A percentile compares a stretch with the other conserved stretches of the same genome.
phyloP scores from a whole-genome alignment of 2,329 filamentous ascomycete genomes.

The Paracorniculantispora psalliotae region DNA sequence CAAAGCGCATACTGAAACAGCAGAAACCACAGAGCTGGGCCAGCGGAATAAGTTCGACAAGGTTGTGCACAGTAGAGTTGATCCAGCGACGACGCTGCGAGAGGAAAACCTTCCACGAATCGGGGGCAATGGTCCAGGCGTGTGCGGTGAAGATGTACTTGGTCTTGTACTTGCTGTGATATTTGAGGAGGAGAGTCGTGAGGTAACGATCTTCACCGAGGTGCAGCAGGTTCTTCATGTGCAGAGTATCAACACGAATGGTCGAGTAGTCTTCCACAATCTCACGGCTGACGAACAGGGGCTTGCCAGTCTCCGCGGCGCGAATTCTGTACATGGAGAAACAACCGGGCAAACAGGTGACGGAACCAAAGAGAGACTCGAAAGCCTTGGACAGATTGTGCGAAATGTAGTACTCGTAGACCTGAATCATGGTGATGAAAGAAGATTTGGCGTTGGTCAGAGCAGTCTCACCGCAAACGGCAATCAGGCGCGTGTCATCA shows the following conservation, averaged over 20 bases:
- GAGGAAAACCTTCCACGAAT: constrained; percentile 90
- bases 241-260: constrained; percentile 93
- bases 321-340: constrained; percentile 99
- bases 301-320: constrained; percentile 89
- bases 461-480: constrained; percentile 89
- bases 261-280: constrained; percentile 83
- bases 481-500: constrained; percentile 88
- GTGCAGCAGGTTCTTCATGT: constrained; percentile 98
- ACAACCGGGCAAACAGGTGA: constrained; percentile 96
- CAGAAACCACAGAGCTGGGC: constrained; percentile 97
- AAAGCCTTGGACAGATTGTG: constrained; percentile 97
- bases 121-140: constrained; percentile 95
- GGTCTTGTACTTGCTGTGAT: constrained; percentile 92
- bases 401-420: constrained; percentile 99
- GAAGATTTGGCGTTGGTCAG: constrained; percentile 90
- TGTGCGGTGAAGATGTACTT: constrained; percentile 92
- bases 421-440: constrained; percentile 97
- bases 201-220: constrained; percentile 96
- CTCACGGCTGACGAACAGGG: constrained; percentile 90
- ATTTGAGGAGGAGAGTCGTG: constrained; percentile 89
- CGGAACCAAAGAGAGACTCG: constrained; percentile 92
- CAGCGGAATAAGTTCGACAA: constrained; percentile 90
- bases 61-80: constrained; percentile 97
- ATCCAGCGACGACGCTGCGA: constrained; percentile 99
- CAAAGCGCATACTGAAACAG: constrained; percentile 98